Base-by-base conservation (phyloP, 805 yeast species). In the Wickerhamomyces bovis region DNA sequence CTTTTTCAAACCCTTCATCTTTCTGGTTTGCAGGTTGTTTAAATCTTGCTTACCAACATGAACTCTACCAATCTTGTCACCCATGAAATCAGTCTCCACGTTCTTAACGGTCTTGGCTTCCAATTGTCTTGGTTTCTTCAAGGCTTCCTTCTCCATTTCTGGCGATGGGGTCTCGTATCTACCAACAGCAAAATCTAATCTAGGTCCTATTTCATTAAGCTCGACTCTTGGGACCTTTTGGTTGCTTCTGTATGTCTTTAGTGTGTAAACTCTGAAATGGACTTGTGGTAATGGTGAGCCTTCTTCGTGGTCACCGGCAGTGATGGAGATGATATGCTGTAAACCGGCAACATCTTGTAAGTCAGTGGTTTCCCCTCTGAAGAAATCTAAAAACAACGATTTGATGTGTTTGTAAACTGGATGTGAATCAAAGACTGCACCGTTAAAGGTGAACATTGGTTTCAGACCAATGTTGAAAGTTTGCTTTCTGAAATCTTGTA, bases 21-120 rank as follows among this genome's bases (percentile, higher is more conserved):
- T 94, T 71, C 99, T 81, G 6, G 99, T 92, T 71, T 94, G 99
- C 64, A 94, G 68, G 66, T 83, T 83, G 63, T 78, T 75, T 66
- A 94, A 74, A 66, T 94, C 98, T 74, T 94, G 99, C 66, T 83
- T 83, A 69, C 97, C 97, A 68, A 94, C 85, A 65, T 94, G 99
- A 60, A 94, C 81, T 70, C 92, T 86, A 59, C 97, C 99, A 51
- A 94, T 77, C 80, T 92, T 89, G 67, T 94, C 99, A 71, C 99
- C 99, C 86, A 94, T 78, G 46, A 74, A 60, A 65, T 94, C 98
- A 41, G 83, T 78, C 52, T 83, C 83, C 45, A 94, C 82, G 63
- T 94, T 94, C 88, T 94, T 94, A 77, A 83, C 83, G 49, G 77
- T 80, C 73, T 78, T 88, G 44, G 88, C 78, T 61, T 83, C 87